Evolutionary conservation across 2,329 filamentous ascomycete species (phyloP).

Genomic region (Colletotrichum godetiae): DNA sequence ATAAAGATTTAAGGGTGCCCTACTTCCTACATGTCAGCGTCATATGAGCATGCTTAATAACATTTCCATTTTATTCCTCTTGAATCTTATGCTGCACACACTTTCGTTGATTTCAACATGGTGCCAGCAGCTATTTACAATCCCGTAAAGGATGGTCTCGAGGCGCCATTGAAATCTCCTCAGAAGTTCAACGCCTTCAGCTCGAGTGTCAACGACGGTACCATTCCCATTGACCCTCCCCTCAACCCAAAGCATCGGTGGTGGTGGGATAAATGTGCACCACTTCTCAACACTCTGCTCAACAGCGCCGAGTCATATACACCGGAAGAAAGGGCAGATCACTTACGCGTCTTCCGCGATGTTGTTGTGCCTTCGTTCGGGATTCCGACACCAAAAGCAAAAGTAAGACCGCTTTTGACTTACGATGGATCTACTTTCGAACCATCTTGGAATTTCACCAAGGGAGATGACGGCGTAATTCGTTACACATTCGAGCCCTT

Average conservation of each 20-base stretch:
- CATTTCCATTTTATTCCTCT: neutral
- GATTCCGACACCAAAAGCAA: constrained; percentile 12
- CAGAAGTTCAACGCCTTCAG: neutral
- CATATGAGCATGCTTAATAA: neutral
- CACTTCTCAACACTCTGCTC: constrained; percentile 16
- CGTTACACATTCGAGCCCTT: constrained; percentile 27
- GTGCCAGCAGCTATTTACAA: neutral
- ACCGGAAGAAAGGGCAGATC: constrained; percentile 23
- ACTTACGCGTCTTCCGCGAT: constrained; percentile 31
- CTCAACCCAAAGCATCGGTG: constrained; percentile 16
- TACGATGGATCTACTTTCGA: constrained; percentile 30
- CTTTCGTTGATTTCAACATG: neutral
- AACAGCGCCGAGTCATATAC: constrained; percentile 21
- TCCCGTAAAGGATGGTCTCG: neutral
- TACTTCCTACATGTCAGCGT: neutral
- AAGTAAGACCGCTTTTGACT: constrained; percentile 18
- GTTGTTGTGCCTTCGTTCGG: constrained; percentile 31
- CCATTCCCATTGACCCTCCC: constrained; percentile 13
- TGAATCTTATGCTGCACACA: neutral
- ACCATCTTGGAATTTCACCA: constrained; percentile 28
- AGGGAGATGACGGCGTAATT: constrained; percentile 13
- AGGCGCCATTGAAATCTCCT: neutral
- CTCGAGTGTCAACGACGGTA: neutral
- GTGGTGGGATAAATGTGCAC: constrained; percentile 29
- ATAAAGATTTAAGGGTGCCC: neutral